phyloP scores from a whole-genome alignment of 2,329 filamentous ascomycete genomes.

The Trichoderma hamatum region DNA sequence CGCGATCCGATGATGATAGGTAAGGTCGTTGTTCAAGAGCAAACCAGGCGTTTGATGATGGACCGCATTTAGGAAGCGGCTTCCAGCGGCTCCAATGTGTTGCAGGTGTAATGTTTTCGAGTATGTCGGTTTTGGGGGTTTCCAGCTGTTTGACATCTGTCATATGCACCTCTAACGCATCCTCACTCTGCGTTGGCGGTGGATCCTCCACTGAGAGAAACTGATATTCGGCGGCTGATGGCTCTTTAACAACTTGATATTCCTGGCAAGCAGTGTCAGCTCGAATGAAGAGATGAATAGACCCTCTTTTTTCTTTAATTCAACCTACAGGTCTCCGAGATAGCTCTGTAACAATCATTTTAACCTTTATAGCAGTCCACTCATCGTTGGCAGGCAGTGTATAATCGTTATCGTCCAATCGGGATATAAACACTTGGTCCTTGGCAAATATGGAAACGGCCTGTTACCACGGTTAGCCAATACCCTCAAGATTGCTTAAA shows the following conservation, averaged over 20 bases:
- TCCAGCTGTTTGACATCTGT: not conserved
- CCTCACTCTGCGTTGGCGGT: not conserved
- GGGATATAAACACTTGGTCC: slow-evolving; percentile 32
- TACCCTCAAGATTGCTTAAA: not conserved
- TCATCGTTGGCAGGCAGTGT: slow-evolving; percentile 30
- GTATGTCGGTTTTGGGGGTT: not conserved
- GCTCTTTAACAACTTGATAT: not conserved
- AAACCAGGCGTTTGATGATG: slow-evolving; percentile 25
- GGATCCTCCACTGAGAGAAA: not conserved
- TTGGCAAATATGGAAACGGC: slow-evolving; percentile 33
- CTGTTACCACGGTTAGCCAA: slow-evolving; percentile 29
- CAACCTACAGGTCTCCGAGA: slow-evolving; percentile 31
- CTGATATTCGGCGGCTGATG: not conserved
- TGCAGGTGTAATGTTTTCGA: not conserved
- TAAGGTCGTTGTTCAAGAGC: slow-evolving; percentile 34
- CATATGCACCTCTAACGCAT: not conserved
- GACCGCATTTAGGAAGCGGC: not conserved
- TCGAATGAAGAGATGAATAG: not conserved
- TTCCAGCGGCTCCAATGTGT: not conserved
- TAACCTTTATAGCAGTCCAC: slow-evolving; percentile 29
- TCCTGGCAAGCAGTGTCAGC: slow-evolving; percentile 3
- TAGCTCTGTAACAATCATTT: slow-evolving; percentile 32
- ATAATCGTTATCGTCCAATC: slow-evolving; percentile 32
- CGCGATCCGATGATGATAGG: slow-evolving; percentile 34
- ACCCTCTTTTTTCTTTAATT: not conserved